Evolutionary conservation across 345 rosid genomes (phyloP).

Genomic region (Sonneratia alba): DNA sequence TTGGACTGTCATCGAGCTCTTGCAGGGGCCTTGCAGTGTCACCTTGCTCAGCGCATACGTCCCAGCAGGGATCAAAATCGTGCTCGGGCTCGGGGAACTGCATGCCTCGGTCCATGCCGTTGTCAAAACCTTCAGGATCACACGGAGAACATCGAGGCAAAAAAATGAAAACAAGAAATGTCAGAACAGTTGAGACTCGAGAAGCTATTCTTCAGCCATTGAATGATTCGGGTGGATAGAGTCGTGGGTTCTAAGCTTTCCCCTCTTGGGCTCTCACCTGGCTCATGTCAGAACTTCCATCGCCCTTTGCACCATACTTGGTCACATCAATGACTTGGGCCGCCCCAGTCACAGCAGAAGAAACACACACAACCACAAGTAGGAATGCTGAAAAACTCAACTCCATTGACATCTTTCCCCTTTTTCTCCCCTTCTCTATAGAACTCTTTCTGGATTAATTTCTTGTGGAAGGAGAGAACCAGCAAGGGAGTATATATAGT

Average conservation of each 20-base stretch:
- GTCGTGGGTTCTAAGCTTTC: no score
- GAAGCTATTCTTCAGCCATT: no score
- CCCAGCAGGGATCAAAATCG: conserved; percentile 35
- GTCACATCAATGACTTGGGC: conserved; percentile 16
- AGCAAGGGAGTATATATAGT: background rate
- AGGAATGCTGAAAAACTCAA: background rate
- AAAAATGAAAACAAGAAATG: background rate
- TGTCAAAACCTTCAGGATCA: conserved; percentile 17
- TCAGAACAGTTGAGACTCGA: background rate
- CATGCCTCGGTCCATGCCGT: conserved; percentile 47
- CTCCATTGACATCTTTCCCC: background rate
- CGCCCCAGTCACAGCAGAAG: background rate
- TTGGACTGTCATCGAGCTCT: conserved; percentile 13
- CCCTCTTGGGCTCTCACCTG: background rate
- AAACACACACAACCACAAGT: background rate
- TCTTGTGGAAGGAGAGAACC: background rate
- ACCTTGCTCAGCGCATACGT: conserved; percentile 17
- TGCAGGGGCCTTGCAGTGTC: conserved; percentile 39
- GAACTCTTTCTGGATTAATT: background rate
- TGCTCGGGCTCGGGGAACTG: conserved; percentile 21
- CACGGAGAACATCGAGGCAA: background rate
- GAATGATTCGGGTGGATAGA: no score
- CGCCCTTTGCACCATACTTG: conserved; percentile 27
- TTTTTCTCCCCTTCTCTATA: background rate
- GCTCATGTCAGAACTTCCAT: conserved; percentile 13